Conservation (phyloP, 2,329 filamentous ascomycete species). For the Fusarium illudens region DNA sequence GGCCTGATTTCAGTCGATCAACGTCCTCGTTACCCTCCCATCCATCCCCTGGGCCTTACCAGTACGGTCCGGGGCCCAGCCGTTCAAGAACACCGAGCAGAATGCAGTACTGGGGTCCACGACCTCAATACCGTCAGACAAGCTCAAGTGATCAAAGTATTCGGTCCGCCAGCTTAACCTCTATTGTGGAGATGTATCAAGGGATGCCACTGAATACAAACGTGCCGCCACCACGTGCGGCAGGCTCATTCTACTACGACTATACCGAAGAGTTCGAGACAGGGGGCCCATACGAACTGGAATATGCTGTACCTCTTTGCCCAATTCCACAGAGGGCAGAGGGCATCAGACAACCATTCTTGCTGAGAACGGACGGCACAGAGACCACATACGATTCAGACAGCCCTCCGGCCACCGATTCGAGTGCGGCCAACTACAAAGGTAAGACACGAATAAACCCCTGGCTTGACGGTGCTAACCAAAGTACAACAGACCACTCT, state of each 20-base stretch:
- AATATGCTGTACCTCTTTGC: conserved; percentile 39
- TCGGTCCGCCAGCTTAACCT: conserved; percentile 59
- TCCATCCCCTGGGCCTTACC: conserved; percentile 40
- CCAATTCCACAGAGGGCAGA: conserved; percentile 44
- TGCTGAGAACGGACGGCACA: conserved; percentile 39
- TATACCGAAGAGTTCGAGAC: conserved; percentile 61
- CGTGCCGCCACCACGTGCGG: conserved; percentile 42
- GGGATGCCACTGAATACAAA: conserved; percentile 39
- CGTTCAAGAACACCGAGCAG: conserved; percentile 50
- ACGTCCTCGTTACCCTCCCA: conserved; percentile 50
- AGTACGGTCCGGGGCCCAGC: conserved; percentile 26
- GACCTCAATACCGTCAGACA: conserved; percentile 44
- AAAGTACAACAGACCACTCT: neutral
- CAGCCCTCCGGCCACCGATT: neutral
- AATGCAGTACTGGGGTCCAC: conserved; percentile 40
- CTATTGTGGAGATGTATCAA: conserved; percentile 59
- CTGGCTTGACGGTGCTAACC: neutral
- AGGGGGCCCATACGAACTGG: conserved; percentile 27
- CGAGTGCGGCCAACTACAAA: neutral
- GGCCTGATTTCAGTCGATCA: conserved; percentile 53
- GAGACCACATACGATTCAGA: neutral
- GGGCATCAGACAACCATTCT: conserved; percentile 36
- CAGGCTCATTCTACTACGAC: conserved; percentile 59
- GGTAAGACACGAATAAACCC: neutral
- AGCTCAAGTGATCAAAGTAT: conserved; percentile 49